These are phyloP conservation scores for Paracoccidioides brasiliensis DNA, from an alignment of 2,329 filamentous ascomycete species.

Conservation along the genomic window DNA sequence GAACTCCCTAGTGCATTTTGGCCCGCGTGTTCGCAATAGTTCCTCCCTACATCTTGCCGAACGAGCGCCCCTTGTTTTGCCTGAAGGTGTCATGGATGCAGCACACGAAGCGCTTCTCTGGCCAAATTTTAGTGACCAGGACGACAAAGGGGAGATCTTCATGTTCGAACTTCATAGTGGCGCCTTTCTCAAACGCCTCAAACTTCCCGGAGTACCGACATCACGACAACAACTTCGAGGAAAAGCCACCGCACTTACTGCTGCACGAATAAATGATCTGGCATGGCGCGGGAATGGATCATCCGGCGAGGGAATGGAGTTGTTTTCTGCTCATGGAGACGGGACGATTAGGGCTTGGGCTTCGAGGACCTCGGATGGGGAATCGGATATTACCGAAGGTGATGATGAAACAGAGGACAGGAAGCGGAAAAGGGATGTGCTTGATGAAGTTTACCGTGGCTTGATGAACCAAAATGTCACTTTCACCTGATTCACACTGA, in stretches of 20 bases:
- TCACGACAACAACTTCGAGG: conserved; percentile 23
- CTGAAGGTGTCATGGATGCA: conserved; percentile 43
- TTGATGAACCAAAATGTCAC: conserved; percentile 61
- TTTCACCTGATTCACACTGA: conserved; percentile 30
- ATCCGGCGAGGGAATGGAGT: conserved; percentile 45
- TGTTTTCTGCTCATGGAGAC: conserved; percentile 75
- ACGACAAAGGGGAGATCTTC: conserved; percentile 55
- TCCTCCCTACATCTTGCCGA: conserved; percentile 45
- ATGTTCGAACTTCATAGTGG: conserved; percentile 70
- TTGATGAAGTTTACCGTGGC: conserved; percentile 68
- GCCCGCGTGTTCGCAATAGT: conserved; percentile 63
- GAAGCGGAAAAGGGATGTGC: conserved; percentile 60
- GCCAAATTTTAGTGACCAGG: conserved; percentile 60
- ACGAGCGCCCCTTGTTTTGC: conserved; percentile 50
- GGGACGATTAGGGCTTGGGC: conserved; percentile 73
- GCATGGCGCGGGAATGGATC: conserved; percentile 57
- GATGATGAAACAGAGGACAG: conserved; percentile 39
- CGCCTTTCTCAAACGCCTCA: conserved; percentile 55
- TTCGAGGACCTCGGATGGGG: conserved; percentile 42
- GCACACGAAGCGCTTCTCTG: conserved; percentile 60
- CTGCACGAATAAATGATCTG: conserved; percentile 58
- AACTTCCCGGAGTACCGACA: conserved; percentile 44
- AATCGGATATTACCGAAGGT: conserved; percentile 33
- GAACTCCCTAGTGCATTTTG: conserved; percentile 82
- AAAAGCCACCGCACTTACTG: conserved; percentile 35